phyloP scores from a whole-genome alignment of 1,284 basidiomycete species.

The Pyrrhoderma noxium region DNA sequence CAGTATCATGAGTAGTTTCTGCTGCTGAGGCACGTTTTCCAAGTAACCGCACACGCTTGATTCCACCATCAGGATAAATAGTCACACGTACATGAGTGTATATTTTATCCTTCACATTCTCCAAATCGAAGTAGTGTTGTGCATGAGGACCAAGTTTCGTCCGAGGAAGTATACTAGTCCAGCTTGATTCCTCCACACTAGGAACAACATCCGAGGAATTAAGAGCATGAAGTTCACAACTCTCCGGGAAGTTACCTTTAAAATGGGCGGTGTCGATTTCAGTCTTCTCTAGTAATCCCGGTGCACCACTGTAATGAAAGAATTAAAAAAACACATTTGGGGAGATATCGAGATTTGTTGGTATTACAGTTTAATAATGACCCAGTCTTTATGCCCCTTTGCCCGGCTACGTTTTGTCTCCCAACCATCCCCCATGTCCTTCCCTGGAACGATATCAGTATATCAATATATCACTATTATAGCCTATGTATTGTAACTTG shows the following conservation, averaged over 20 bases:
- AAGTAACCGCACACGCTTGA: slow-evolving; percentile 84
- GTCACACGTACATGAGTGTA: slow-evolving; percentile 86
- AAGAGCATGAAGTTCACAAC: slow-evolving; percentile 75
- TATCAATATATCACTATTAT: slow-evolving; percentile 7
- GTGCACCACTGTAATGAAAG: slow-evolving; percentile 53
- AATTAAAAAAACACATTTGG: no score
- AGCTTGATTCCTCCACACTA: slow-evolving; percentile 36
- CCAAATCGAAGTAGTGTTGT: slow-evolving; percentile 83
- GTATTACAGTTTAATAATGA: slow-evolving; percentile 84
- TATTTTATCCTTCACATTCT: slow-evolving; percentile 46
- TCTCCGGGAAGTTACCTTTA: slow-evolving; percentile 94
- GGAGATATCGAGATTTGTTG: no score
- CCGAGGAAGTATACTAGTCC: slow-evolving; percentile 71
- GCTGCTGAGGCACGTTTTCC: slow-evolving; percentile 48
- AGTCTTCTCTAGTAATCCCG: slow-evolving; percentile 67
- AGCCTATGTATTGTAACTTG: slow-evolving; percentile 21
- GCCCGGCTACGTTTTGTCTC: slow-evolving; percentile 88
- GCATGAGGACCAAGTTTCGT: slow-evolving; percentile 85
- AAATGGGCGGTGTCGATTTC: slow-evolving; percentile 96
- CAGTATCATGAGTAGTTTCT: neutral
- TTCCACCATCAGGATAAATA: slow-evolving; percentile 92
- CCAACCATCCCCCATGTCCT: slow-evolving; percentile 98
- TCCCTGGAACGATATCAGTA: slow-evolving; percentile 29
- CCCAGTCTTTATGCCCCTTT: slow-evolving; percentile 84
- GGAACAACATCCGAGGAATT: slow-evolving; percentile 35